A percentile compares a stretch with the other conserved stretches of the same genome.
These are phyloP conservation scores for Ceratocystis diversiconidia DNA, from an alignment of 2,329 filamentous ascomycete genomes.

Conservation along the genomic window DNA sequence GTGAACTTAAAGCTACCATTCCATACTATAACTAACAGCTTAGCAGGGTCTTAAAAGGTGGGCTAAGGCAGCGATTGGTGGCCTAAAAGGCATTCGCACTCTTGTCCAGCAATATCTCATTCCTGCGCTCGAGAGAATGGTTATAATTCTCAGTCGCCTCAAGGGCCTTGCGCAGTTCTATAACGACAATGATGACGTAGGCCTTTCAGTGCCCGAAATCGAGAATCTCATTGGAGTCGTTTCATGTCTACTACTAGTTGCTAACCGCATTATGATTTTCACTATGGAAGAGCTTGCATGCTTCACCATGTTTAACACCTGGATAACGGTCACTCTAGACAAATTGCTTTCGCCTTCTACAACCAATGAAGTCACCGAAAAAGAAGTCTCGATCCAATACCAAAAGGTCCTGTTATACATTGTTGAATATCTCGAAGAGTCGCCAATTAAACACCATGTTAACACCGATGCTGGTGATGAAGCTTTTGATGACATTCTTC, in stretches of 20 bases:
- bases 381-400: conserved; percentile 62
- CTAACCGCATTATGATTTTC: conserved; percentile 56
- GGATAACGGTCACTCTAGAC: conserved; percentile 75
- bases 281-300: conserved; percentile 64
- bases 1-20: background rate
- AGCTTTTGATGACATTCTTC: conserved; percentile 24
- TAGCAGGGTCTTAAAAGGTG: conserved; percentile 76
- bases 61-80: conserved; percentile 72
- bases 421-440: conserved; percentile 50
- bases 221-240: conserved; percentile 55
- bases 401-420: conserved; percentile 65
- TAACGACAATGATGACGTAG: conserved; percentile 49
- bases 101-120: conserved; percentile 79
- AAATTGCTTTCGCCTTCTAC: conserved; percentile 50
- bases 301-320: conserved; percentile 65
- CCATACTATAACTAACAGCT: background rate
- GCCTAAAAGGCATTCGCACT: conserved; percentile 61
- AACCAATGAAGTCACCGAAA: conserved; percentile 59
- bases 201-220: conserved; percentile 49
- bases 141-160: conserved; percentile 67
- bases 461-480: conserved; percentile 24
- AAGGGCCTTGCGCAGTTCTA: conserved; percentile 73
- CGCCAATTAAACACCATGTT: conserved; percentile 50
- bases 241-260: conserved; percentile 59
- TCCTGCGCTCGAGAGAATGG: conserved; percentile 71